Base-by-base conservation (phyloP, 768 basidiomycete genomes). In the Tylopilus cervinicoccineus region DNA sequence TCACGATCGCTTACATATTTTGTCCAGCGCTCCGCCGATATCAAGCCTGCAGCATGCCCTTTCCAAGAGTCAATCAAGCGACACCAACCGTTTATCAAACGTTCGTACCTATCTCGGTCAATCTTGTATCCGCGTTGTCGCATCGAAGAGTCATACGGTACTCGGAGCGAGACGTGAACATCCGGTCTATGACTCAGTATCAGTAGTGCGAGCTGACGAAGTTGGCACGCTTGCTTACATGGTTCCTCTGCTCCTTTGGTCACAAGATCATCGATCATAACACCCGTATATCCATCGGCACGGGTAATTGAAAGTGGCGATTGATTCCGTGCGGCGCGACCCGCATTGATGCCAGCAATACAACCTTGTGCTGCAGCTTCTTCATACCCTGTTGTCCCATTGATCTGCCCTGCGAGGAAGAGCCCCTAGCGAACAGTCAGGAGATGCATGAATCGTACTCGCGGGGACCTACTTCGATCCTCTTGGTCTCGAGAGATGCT, bases 331-430 rank as follows among this genome's bases (percentile, higher is more conserved):
- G 88, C 83, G 0, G 80, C 70, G 3, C 92, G 74, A 0, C 89
- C 93, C 0, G 93, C 93, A 47, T 95, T 94, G 43, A 89, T 83
- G 2, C 93, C 92, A 1, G 92, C 93, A 0, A 95, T 68, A n/a
- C 81, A 71, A 9, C 93, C 93, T 63, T 94, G 93, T 4, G 88
- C 90, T 2, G 89, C 93, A 2, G 93, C 93, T 69, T 95, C 93
- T 63, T 95, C 93, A 62, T 95, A 95, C 5, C 93, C 93, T 2
- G 93, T 95, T 1, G 93, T 95, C 11, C 87, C 86, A 56, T 93
- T 94, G 58, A 94, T 94, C 65, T 94, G 91, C 4, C 92, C 91
- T 1, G 90, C 89, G 19, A 94, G 78, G 67, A 87, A 94, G 3
- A 94, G 75, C 2, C 91, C 91, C 80, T 87, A 38, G 14, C 13